Percentiles rank a stretch among this genome's conserved stretches.
These are phyloP conservation scores for Hondaea fermentalgiana DNA, from an alignment of 108 stramenopile species.

Conservation along the genomic window DNA sequence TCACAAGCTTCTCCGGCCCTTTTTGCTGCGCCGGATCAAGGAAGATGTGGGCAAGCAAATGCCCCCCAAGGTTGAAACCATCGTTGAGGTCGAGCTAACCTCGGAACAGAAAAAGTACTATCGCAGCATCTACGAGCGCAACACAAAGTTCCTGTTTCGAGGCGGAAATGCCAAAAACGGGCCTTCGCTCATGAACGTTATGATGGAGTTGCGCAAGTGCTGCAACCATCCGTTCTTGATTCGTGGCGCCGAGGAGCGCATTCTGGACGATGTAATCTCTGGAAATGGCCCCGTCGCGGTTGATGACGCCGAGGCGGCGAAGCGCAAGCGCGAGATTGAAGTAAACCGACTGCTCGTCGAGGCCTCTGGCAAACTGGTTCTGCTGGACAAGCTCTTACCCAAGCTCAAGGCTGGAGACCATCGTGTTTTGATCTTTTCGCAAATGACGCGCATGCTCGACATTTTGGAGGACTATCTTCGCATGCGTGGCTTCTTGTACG, in stretches of 20 bases:
- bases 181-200: slow-evolving; percentile 27
- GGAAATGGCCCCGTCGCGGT: too few relatives aligned
- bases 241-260: background rate
- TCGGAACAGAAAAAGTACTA: slow-evolving; percentile 92
- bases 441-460: slow-evolving; percentile 93
- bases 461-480: slow-evolving; percentile 90
- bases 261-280: background rate
- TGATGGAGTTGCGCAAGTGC: slow-evolving; percentile 35
- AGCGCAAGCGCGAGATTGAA: background rate
- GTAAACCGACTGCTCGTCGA: slow-evolving; percentile 31
- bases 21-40: slow-evolving; percentile 86
- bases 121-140: slow-evolving; percentile 89
- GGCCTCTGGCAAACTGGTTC: slow-evolving; percentile 81
- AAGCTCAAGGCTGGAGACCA: slow-evolving; percentile 78
- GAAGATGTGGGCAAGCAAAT: slow-evolving; percentile 92
- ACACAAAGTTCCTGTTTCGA: slow-evolving; percentile 60
- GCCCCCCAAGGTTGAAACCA: slow-evolving; percentile 92
- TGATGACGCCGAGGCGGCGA: background rate
- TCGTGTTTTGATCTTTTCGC: slow-evolving; percentile 90
- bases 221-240: slow-evolving; percentile 85
- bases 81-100: slow-evolving; percentile 86
- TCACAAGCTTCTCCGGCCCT: slow-evolving; percentile 77
- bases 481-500: slow-evolving; percentile 31
- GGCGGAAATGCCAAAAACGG: slow-evolving; percentile 18
- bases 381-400: slow-evolving; percentile 91